Conservation (phyloP, 2,329 filamentous ascomycete species). For the Pseudogymnoascus sp. region DNA sequence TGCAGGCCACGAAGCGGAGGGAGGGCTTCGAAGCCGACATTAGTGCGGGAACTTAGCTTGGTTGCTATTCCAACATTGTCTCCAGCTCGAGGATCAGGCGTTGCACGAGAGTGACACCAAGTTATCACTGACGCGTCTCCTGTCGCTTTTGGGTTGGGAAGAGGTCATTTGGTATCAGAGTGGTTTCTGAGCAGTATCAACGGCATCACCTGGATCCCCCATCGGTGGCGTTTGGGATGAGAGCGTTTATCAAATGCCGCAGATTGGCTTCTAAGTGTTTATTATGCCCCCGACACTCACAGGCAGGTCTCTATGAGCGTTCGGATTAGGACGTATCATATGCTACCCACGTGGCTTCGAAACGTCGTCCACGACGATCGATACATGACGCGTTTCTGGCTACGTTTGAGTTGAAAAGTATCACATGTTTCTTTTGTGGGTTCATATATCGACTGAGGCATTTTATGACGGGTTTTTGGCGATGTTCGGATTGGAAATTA, state of each 20-base stretch:
- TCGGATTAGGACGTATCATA: neutral
- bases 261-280: neutral
- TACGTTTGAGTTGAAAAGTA: neutral
- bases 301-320: neutral
- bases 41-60: neutral
- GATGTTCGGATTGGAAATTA: neutral
- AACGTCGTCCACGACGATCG: neutral
- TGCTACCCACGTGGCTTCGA: neutral
- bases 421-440: neutral
- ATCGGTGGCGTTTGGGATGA: neutral
- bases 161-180: neutral
- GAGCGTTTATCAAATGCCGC: neutral
- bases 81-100: neutral
- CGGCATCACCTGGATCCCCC: neutral
- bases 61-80: neutral
- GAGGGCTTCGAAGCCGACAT: neutral
- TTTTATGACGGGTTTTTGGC: neutral
- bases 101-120: neutral
- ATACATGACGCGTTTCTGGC: neutral
- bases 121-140: neutral
- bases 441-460: neutral
- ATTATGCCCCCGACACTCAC: neutral
- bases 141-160: neutral
- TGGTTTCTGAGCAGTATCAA: neutral
- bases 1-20: neutral